Evolutionary conservation across 2,329 filamentous ascomycete genomes (phyloP).

Genomic region (Sporothrix dimorphospora): DNA sequence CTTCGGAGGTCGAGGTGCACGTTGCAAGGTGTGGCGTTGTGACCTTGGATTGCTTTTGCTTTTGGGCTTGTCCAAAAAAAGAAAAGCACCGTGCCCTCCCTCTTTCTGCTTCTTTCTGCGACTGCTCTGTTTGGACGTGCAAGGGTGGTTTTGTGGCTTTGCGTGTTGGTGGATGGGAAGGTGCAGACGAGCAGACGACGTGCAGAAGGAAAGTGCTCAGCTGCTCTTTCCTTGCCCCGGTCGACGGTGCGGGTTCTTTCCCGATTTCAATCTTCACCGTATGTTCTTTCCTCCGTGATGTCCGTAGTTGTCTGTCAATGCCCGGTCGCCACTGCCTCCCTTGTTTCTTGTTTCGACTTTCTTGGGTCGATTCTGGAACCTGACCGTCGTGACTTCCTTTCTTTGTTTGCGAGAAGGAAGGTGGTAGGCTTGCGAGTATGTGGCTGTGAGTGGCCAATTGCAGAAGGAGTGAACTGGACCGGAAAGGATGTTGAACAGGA

Average conservation of each 20-base stretch:
- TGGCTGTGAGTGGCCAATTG: not conserved
- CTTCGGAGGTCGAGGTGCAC: not conserved
- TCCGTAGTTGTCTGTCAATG: not conserved
- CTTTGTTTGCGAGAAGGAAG: not conserved
- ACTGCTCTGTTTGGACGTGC: not conserved
- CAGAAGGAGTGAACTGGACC: not conserved
- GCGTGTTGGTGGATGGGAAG: not conserved
- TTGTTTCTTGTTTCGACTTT: not conserved
- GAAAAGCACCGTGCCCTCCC: not conserved
- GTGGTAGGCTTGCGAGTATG: too few species aligned
- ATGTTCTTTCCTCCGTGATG: slow-evolving; percentile 1
- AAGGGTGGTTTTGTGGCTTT: not conserved
- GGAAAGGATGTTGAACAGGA: slow-evolving; percentile 7
- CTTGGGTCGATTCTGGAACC: not conserved
- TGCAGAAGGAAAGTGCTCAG: not conserved
- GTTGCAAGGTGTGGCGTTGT: not conserved
- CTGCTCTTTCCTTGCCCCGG: not conserved
- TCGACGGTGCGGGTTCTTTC: not conserved
- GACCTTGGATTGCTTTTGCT: not conserved
- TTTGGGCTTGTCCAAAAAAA: slow-evolving; percentile 3
- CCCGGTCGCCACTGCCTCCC: not conserved
- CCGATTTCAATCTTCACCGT: not conserved
- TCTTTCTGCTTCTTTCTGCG: not conserved
- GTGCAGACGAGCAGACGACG: not conserved
- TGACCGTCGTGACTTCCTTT: not conserved